Base-by-base conservation (phyloP, 768 basidiomycete genomes). In the Cystobasidium tubakii region DNA sequence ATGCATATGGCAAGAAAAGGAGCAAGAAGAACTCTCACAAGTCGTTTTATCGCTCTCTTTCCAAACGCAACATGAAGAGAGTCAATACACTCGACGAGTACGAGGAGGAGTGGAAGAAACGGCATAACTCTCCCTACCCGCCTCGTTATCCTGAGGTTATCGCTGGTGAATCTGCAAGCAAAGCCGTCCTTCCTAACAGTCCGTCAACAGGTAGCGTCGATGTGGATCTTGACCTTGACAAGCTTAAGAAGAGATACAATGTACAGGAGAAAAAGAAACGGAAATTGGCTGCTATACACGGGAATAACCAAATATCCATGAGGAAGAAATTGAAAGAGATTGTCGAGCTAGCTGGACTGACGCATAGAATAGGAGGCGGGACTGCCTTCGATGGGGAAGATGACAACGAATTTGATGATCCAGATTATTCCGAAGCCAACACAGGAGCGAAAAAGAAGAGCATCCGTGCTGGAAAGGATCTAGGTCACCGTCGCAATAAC, bases 371-470 rank as follows among this genome's bases (percentile, higher is more conserved):
- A 42, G 33, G 62, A 9, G 9, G n/a, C 21, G 53, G n/a, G 27
- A n/a, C 7, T 17, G 46, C 21, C 7, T 19, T 50, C 21, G 46
- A 9, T 19, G 46, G 21, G 4, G 46, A 50, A 3, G 46, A 50
- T 3, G n/a, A n/a, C 10, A 19, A 50, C n/a, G 46, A 50, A n/a
- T 4, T 15, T n/a, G 46, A 50, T 21, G 46, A 50, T 50, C 46
- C 46, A 9, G 46, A 50, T 21, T 50, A 19, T 6, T 9, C 7
- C 4, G 46, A 50, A 50, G 7, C 12, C 4, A 12, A 50, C 10
- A 50, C 46, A 50, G n/a, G n/a, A 50, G 21, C n/a, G 46, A 50
- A 50, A 19, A 50, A 50, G 46, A 50, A 50, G n/a, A 50, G 46
- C 46, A n/a, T 21, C 46, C 46, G 46, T 3, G 4, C 46, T 12